A percentile compares a stretch with the other conserved stretches of the same genome.
Evolutionary conservation across 1,139 yeast genomes (phyloP).

Genomic region (Diutina siamensis): DNA sequence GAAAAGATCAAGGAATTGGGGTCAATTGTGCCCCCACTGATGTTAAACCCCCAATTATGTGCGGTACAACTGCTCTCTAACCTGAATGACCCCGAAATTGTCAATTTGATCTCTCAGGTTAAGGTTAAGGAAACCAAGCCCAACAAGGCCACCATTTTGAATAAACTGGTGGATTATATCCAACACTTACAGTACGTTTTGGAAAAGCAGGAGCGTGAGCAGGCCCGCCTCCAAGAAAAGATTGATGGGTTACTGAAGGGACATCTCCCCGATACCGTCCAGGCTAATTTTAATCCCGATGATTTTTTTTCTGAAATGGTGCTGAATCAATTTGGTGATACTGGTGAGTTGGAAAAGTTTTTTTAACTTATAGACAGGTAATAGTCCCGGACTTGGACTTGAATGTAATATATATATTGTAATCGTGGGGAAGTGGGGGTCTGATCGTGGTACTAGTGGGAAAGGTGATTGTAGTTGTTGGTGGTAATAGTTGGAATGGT

Average conservation of each 20-base stretch:
- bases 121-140: slow-evolving; percentile 58
- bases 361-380: background rate
- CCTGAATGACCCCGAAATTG: slow-evolving; percentile 24
- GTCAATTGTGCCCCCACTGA: slow-evolving; percentile 56
- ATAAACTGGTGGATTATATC: slow-evolving; percentile 60
- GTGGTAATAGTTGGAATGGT: too few relatives aligned
- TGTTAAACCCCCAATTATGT: slow-evolving; percentile 39
- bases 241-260: background rate
- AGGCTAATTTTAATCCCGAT: slow-evolving; percentile 1
- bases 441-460: too few relatives aligned
- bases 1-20: slow-evolving; percentile 68
- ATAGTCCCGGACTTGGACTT: too few relatives aligned
- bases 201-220: slow-evolving; percentile 19
- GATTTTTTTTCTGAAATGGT: slow-evolving; percentile 3
- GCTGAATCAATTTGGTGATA: background rate
- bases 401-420: background rate
- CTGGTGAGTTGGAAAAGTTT: background rate
- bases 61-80: slow-evolving; percentile 38
- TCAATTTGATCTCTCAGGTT: slow-evolving; percentile 26
- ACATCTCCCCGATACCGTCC: background rate
- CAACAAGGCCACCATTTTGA: slow-evolving; percentile 57
- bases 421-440: too few relatives aligned
- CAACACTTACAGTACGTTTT: slow-evolving; percentile 38
- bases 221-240: background rate
- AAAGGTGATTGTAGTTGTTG: too few relatives aligned